A percentile compares a stretch with the other conserved stretches of the same genome.
phyloP scores from a whole-genome alignment of 164 flowering plant species.

The Vitis labrusca region DNA sequence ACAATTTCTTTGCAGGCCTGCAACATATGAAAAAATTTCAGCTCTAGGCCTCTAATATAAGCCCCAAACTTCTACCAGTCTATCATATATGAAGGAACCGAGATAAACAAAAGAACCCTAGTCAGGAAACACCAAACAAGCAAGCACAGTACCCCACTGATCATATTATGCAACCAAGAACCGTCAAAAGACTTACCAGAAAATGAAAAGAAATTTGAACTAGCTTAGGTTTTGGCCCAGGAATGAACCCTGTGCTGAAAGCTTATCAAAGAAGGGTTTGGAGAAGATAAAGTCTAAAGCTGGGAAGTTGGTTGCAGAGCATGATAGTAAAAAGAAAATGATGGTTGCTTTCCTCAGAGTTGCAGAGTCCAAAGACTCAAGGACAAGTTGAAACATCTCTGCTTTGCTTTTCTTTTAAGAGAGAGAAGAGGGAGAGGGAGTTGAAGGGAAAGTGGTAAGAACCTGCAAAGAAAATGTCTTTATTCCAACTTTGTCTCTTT shows the following conservation, averaged over 20 bases:
- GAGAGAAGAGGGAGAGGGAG: conserved; percentile 7
- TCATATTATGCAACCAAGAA: background rate
- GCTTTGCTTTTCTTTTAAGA: background rate
- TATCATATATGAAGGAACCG: background rate
- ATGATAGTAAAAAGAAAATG: conserved; percentile 13
- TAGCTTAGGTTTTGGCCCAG: too few relatives aligned
- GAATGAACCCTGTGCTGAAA: too few relatives aligned
- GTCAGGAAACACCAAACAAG: background rate
- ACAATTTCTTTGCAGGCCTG: conserved; percentile 7
- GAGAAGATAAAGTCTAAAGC: too few relatives aligned
- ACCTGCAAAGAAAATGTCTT: conserved; percentile 8
- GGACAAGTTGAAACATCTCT: background rate
- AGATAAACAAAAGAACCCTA: background rate
- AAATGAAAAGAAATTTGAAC: background rate
- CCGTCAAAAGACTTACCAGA: background rate
- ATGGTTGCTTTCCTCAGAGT: conserved; percentile 24
- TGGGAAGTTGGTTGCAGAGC: conserved; percentile 4
- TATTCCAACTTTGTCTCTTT: conserved; percentile 1
- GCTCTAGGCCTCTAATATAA: background rate
- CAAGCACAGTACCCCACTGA: background rate
- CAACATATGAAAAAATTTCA: background rate
- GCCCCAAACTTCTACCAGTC: conserved; percentile 2
- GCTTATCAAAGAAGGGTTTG: too few relatives aligned
- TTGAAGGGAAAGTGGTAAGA: conserved; percentile 12
- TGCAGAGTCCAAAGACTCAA: background rate